Evolutionary conservation across 768 basidiomycete genomes (phyloP).

Genomic region (Boletus sp.): DNA sequence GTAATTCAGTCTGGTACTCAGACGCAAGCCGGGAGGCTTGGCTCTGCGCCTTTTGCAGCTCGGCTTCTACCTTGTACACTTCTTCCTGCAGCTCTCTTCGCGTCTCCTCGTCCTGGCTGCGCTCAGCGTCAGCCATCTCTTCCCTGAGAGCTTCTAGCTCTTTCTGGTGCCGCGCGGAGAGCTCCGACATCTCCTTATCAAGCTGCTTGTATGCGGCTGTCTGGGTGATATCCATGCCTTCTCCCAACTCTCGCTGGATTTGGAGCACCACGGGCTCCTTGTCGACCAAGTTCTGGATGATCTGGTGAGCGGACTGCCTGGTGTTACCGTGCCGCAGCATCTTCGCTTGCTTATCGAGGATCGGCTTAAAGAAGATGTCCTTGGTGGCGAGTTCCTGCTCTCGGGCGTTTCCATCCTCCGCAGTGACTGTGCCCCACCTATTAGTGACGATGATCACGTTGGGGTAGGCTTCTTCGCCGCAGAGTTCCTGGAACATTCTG

Average conservation of each 20-base stretch:
- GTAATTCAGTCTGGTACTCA: constrained; percentile 33
- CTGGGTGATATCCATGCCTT: constrained; percentile 46
- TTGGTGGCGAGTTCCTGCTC: constrained; percentile 43
- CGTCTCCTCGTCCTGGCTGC: constrained; percentile 44
- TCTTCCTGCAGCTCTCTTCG: constrained; percentile 45
- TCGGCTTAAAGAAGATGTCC: constrained; percentile 48
- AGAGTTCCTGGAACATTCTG: constrained; percentile 50
- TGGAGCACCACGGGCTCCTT: constrained; percentile 42
- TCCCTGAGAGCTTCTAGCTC: constrained; percentile 46
- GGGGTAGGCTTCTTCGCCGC: constrained; percentile 47
- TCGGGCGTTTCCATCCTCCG: constrained; percentile 36
- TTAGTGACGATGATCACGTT: constrained; percentile 53
- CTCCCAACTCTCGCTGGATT: constrained; percentile 54
- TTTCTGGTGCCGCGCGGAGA: constrained; percentile 41
- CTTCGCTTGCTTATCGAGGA: constrained; percentile 43
- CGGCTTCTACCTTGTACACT: constrained; percentile 28
- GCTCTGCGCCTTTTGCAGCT: constrained; percentile 27
- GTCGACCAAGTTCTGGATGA: constrained; percentile 41
- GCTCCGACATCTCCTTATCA: constrained; percentile 45
- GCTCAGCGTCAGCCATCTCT: constrained; percentile 47
- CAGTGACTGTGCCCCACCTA: constrained; percentile 46
- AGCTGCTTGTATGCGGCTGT: constrained; percentile 54
- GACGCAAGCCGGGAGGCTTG: constrained; percentile 31
- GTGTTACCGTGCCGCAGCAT: constrained; percentile 43
- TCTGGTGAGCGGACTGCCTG: constrained; percentile 40